phyloP scores from a whole-genome alignment of 768 basidiomycete species.

The Lentinula boryana region DNA sequence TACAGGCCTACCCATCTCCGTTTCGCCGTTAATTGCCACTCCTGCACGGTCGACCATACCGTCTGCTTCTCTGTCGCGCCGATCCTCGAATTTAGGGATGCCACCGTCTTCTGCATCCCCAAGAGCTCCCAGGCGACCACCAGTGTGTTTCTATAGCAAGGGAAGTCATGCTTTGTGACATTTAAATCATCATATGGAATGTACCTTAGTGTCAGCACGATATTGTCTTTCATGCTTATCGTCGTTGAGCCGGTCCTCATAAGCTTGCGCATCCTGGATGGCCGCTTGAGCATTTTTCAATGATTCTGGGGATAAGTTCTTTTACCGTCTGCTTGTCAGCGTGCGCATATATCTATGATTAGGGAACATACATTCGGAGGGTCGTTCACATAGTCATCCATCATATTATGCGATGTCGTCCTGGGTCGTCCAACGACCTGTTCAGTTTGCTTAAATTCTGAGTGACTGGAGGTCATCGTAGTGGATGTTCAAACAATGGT shows the following conservation, averaged over 20 bases:
- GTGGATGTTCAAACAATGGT: too few relatives aligned
- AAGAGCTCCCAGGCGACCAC: background rate
- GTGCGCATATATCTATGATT: too few relatives aligned
- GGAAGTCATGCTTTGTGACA: background rate
- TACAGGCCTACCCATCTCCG: background rate
- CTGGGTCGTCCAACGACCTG: background rate
- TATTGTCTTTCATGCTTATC: conserved; percentile 2
- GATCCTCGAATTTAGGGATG: background rate
- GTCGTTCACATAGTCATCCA: background rate
- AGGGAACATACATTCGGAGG: background rate
- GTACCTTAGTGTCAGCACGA: background rate
- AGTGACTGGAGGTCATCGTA: background rate
- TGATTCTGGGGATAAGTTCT: background rate
- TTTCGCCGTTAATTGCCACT: background rate
- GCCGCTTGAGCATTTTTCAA: background rate
- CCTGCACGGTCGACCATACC: background rate
- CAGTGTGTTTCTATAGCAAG: background rate
- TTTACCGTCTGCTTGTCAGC: background rate
- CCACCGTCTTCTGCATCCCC: background rate
- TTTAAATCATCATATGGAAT: background rate
- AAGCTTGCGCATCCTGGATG: background rate
- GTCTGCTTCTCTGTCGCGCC: background rate
- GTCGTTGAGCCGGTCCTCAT: background rate
- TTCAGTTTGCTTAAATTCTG: background rate
- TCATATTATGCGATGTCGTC: background rate